These are phyloP conservation scores for Cicer yamashitae DNA, from an alignment of 306 rosid genomes.

Conservation along the genomic window DNA sequence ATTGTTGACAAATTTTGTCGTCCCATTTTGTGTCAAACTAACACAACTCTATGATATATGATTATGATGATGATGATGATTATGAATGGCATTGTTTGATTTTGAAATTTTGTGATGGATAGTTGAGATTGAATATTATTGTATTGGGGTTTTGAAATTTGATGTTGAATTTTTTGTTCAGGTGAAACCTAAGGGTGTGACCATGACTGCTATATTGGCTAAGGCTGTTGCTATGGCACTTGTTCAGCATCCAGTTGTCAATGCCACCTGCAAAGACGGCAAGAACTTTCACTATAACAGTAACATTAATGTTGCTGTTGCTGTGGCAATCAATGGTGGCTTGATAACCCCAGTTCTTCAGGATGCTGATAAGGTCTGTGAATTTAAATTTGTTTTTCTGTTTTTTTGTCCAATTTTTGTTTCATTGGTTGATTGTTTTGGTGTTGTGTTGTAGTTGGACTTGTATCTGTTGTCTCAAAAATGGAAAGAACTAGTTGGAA, in stretches of 20 bases:
- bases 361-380: conserved; percentile 83
- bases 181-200: conserved; percentile 95
- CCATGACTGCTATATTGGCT: conserved; percentile 90
- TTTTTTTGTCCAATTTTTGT: background rate
- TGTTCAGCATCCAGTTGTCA: conserved; percentile 81
- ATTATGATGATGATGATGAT: background rate
- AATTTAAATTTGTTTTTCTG: background rate
- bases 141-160: background rate
- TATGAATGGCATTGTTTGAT: background rate
- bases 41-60: no score
- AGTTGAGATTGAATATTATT: background rate
- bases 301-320: conserved; percentile 78
- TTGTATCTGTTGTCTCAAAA: conserved; percentile 81
- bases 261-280: conserved; percentile 81
- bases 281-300: conserved; percentile 71
- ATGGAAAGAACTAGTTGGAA: conserved; percentile 90
- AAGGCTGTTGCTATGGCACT: conserved; percentile 89
- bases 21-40: no score
- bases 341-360: conserved; percentile 90
- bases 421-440: conserved; percentile 44
- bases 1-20: no score
- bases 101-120: conserved; percentile 4
- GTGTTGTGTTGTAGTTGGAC: conserved; percentile 70
- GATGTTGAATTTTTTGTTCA: conserved; percentile 41
- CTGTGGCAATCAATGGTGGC: conserved; percentile 87